These are phyloP conservation scores for Neofusicoccum ribis DNA, from an alignment of 2,329 filamentous ascomycete species.

Conservation along the genomic window DNA sequence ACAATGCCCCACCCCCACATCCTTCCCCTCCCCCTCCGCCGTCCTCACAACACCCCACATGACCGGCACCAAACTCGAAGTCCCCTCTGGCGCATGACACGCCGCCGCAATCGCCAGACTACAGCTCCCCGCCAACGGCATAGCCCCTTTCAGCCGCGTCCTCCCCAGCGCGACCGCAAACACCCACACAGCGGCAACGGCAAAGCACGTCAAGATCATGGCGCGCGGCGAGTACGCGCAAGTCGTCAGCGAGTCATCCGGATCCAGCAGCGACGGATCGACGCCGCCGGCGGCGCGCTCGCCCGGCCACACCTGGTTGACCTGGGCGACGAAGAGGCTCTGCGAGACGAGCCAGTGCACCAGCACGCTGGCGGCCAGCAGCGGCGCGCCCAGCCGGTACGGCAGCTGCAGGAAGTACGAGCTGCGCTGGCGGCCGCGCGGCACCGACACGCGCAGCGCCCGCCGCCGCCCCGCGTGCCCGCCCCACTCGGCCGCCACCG, in stretches of 20 bases:
- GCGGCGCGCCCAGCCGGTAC: conserved; percentile 38
- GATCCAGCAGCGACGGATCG: neutral
- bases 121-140: conserved; percentile 76
- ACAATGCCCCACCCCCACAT: neutral
- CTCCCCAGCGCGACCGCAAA: conserved; percentile 57
- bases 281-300: conserved; percentile 11
- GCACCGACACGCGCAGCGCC: conserved; percentile 38
- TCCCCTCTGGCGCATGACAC: conserved; percentile 25
- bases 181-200: neutral
- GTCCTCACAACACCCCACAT: neutral
- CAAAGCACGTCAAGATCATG: conserved; percentile 20
- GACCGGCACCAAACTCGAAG: no score
- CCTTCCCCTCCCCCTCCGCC: neutral
- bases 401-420: conserved; percentile 46
- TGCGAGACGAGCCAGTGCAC: conserved; percentile 50
- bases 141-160: conserved; percentile 71
- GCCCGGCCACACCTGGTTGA: conserved; percentile 19
- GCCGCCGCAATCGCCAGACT: conserved; percentile 42
- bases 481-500: conserved; percentile 50
- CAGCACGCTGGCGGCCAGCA: conserved; percentile 31
- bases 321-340: conserved; percentile 42
- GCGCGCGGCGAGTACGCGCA: conserved; percentile 23
- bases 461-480: conserved; percentile 33
- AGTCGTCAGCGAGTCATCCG: neutral
- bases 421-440: conserved; percentile 37